These are phyloP conservation scores for Colletotrichum liriopes DNA, from an alignment of 2,329 filamentous ascomycete species.

Conservation along the genomic window DNA sequence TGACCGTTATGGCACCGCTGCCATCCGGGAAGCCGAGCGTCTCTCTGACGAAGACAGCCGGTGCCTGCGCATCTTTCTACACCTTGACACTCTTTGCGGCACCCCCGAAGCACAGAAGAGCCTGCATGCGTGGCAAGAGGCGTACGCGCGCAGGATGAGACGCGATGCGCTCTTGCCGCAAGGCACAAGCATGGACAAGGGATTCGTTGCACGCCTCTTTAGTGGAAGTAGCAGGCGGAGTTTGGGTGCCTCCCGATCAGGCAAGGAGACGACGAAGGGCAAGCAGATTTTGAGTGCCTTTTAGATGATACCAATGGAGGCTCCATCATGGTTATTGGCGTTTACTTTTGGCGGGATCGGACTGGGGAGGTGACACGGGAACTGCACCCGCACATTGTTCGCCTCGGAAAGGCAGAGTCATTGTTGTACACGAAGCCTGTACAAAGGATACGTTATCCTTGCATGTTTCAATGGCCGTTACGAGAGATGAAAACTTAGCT, in stretches of 20 bases:
- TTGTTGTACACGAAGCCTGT: constrained; percentile 13
- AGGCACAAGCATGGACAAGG: constrained; percentile 48
- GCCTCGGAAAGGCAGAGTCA: background rate
- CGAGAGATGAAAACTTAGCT: constrained; percentile 34
- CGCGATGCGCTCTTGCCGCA: constrained; percentile 59
- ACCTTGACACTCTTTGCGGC: constrained; percentile 63
- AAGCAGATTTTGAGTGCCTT: constrained; percentile 40
- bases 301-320: background rate
- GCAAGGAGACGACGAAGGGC: constrained; percentile 31
- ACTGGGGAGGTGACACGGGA: background rate
- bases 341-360: constrained; percentile 3
- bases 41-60: constrained; percentile 39
- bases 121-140: constrained; percentile 65
- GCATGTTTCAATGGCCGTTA: constrained; percentile 19
- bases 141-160: constrained; percentile 60
- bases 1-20: constrained; percentile 22
- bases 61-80: constrained; percentile 56
- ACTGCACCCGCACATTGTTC: constrained; percentile 14
- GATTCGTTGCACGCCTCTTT: constrained; percentile 36
- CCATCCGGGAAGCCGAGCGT: constrained; percentile 19
- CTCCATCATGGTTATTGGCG: constrained; percentile 17
- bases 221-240: constrained; percentile 35
- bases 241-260: constrained; percentile 9
- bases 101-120: constrained; percentile 65
- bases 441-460: constrained; percentile 3